Evolutionary conservation across 768 basidiomycete genomes (phyloP).

Genomic region (Leccinum variicolor): DNA sequence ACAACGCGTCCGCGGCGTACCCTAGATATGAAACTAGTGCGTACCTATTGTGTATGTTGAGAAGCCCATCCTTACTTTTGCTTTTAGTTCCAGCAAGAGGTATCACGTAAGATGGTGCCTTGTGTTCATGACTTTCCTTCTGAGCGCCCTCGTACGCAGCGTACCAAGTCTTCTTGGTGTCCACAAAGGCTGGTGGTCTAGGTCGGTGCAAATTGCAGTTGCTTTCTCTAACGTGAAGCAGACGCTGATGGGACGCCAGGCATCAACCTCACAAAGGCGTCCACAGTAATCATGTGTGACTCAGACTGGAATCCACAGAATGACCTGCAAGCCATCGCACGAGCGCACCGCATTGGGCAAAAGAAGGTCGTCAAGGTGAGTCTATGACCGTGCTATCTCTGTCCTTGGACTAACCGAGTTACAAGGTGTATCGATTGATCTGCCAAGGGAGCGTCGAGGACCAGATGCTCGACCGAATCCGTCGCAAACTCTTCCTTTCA

Average conservation of each 20-base stretch:
- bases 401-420: background rate
- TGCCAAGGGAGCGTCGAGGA: constrained; percentile 72
- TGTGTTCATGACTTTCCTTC: background rate
- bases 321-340: constrained; percentile 82
- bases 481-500: constrained; percentile 67
- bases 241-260: constrained; percentile 37
- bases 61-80: constrained; percentile 1
- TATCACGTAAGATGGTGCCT: constrained; percentile 42
- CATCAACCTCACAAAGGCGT: constrained; percentile 81
- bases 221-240: background rate
- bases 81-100: constrained; percentile 53
- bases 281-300: constrained; percentile 80
- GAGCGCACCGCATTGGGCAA: constrained; percentile 81
- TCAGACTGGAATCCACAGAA: constrained; percentile 71
- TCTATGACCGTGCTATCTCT: background rate
- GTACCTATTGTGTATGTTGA: constrained; percentile 7
- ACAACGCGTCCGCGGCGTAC: constrained; percentile 52
- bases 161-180: constrained; percentile 66
- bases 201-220: constrained; percentile 35
- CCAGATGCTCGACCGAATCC: constrained; percentile 69
- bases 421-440: constrained; percentile 66
- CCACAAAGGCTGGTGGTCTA: constrained; percentile 69
- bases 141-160: constrained; percentile 32
- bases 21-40: constrained; percentile 54
- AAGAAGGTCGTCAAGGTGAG: constrained; percentile 63